These are phyloP conservation scores for Wickerhamomyces sp. DNA, from an alignment of 1,139 yeast species.

Conservation along the genomic window DNA sequence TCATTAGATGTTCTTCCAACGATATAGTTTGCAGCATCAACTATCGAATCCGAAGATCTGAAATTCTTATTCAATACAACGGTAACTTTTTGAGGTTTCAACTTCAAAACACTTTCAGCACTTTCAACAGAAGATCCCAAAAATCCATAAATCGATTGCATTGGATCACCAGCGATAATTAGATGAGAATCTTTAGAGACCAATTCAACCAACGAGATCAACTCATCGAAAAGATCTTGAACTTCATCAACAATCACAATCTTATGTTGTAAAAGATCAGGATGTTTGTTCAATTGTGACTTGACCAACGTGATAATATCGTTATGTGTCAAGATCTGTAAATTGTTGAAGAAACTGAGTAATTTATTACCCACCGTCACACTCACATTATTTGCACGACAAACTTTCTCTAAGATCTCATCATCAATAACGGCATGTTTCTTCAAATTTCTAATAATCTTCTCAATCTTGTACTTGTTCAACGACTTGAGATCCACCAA, in stretches of 20 bases:
- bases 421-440: constrained; percentile 6
- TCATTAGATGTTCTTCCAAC: constrained; percentile 14
- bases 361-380: constrained; percentile 20
- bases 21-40: constrained; percentile 35
- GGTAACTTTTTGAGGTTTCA: constrained; percentile 22
- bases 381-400: constrained; percentile 5
- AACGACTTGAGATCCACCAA: constrained; percentile 21
- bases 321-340: constrained; percentile 37
- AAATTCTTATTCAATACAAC: constrained; percentile 45
- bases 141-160: constrained; percentile 68
- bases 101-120: constrained; percentile 20
- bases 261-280: constrained; percentile 22
- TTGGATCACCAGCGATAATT: constrained; percentile 67
- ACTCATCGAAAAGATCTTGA: constrained; percentile 61
- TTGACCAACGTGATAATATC: constrained; percentile 33
- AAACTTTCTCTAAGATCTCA: constrained; percentile 1
- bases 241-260: constrained; percentile 65
- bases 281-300: constrained; percentile 15
- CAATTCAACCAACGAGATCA: constrained; percentile 39
- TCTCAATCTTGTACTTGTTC: constrained; percentile 31
- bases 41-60: constrained; percentile 53
- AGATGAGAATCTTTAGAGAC: constrained; percentile 42
- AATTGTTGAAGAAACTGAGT: constrained; percentile 26
- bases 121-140: constrained; percentile 42
- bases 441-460: constrained; percentile 30